Evolutionary conservation across 2,329 filamentous ascomycete genomes (phyloP).

Genomic region (Capronia americana): DNA sequence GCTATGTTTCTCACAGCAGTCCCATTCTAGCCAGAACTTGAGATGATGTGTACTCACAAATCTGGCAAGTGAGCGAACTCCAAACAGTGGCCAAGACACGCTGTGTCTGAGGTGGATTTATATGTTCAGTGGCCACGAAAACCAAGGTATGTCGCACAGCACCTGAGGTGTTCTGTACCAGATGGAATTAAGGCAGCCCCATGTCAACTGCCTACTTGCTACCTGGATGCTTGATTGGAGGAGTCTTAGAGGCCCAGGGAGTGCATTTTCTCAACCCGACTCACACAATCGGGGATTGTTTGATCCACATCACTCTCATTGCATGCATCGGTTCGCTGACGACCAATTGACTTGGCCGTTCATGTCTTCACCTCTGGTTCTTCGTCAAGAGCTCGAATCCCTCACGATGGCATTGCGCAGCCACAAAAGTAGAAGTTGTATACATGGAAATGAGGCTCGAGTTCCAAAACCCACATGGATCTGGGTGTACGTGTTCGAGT

Average conservation of each 20-base stretch:
- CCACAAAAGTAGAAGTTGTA: neutral
- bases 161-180: no score
- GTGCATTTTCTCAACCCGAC: neutral
- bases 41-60: neutral
- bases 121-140: neutral
- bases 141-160: neutral
- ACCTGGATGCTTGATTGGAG: neutral
- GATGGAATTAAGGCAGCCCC: neutral
- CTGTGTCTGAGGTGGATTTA: neutral
- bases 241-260: no score
- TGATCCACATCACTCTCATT: neutral
- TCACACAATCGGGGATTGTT: neutral
- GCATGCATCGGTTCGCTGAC: neutral
- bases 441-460: neutral
- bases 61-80: neutral
- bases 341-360: neutral
- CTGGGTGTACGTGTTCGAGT: neutral
- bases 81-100: neutral
- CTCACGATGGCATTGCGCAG: neutral
- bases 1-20: neutral
- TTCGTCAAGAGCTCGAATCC: neutral
- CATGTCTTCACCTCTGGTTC: neutral
- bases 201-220: neutral
- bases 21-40: neutral
- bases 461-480: neutral